These are phyloP conservation scores for Alnus rubra DNA, from an alignment of 306 rosid species.

Conservation along the genomic window DNA sequence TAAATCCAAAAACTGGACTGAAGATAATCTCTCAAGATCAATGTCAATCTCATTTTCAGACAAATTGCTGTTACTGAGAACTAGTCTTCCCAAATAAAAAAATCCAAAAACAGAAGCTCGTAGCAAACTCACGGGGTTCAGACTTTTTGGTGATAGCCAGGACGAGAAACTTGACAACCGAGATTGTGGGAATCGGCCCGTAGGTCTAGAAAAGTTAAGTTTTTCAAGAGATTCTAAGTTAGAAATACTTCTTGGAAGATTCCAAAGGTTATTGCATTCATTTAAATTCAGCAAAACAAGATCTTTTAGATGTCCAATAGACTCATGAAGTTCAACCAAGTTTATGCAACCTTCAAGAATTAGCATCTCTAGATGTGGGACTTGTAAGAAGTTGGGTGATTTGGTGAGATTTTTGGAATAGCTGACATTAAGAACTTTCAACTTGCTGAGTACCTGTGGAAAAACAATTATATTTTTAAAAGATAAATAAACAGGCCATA, in stretches of 20 bases:
- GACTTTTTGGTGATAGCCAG: neutral
- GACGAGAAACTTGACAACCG: neutral
- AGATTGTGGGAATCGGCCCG: neutral
- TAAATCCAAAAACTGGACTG: too few species aligned
- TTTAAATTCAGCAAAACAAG: constrained; percentile 1
- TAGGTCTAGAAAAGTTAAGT: neutral
- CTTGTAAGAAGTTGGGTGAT: neutral
- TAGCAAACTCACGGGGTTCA: too few species aligned
- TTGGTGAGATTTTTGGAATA: neutral
- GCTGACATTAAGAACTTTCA: neutral
- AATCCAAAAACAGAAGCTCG: too few species aligned
- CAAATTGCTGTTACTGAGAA: too few species aligned
- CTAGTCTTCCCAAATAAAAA: too few species aligned
- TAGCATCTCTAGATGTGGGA: neutral
- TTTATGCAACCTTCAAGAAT: neutral
- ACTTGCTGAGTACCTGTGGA: neutral
- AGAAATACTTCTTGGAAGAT: neutral
- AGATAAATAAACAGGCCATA: neutral
- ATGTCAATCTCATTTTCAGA: too few species aligned
- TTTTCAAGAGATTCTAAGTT: neutral
- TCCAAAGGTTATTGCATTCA: neutral
- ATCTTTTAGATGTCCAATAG: neutral
- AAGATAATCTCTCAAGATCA: too few species aligned
- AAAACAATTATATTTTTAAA: neutral
- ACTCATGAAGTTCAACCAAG: neutral